These are phyloP conservation scores for Falciphora oryzae DNA, from an alignment of 2,329 filamentous ascomycete genomes.

Conservation along the genomic window DNA sequence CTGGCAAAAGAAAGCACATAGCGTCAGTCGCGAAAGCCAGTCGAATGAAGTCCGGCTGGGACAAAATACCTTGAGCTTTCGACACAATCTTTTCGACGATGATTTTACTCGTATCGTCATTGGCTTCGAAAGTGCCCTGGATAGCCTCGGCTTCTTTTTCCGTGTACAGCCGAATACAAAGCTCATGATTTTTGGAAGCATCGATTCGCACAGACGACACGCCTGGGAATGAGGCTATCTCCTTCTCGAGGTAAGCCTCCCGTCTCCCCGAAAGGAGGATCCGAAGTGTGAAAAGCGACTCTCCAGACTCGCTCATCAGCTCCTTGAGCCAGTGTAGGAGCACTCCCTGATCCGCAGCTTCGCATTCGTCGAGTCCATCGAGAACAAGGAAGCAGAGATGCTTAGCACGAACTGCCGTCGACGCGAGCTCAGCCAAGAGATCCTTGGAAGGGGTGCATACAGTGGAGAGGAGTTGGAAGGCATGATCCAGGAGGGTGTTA, in stretches of 20 bases:
- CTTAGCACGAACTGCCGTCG: not conserved
- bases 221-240: not conserved
- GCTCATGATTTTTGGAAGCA: no score
- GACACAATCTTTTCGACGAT: no score
- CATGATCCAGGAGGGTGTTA: not conserved
- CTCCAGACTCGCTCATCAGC: not conserved
- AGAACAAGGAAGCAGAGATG: slow-evolving; percentile 14
- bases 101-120: no score
- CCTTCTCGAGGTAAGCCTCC: not conserved
- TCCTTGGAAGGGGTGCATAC: not conserved
- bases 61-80: no score
- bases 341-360: not conserved
- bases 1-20: no score
- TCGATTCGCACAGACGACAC: not conserved
- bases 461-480: not conserved
- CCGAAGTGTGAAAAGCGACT: not conserved
- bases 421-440: no score
- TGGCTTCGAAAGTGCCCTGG: no score
- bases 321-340: not conserved
- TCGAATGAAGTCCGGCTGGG: no score
- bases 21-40: no score
- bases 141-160: no score
- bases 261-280: not conserved
- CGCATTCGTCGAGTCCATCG: slow-evolving; percentile 6
- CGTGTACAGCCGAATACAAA: no score